These are phyloP conservation scores for Diaporthe sp. DNA, from an alignment of 2,329 filamentous ascomycete genomes.

Conservation along the genomic window DNA sequence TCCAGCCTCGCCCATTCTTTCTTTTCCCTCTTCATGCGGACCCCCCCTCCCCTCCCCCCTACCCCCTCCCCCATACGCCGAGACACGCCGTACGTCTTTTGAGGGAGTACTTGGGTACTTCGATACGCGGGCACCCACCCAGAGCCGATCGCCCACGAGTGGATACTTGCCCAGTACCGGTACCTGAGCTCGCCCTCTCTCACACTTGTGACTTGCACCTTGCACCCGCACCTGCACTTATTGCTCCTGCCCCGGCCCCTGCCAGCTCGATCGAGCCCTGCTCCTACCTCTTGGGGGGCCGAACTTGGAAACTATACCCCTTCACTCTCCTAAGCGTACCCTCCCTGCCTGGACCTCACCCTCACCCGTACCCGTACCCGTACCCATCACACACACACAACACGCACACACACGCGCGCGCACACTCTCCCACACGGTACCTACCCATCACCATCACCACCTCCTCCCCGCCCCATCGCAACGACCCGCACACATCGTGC, in stretches of 20 bases:
- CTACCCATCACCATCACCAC: constrained; percentile 19
- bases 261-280: constrained; percentile 31
- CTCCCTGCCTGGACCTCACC: constrained; percentile 37
- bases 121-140: constrained; percentile 33
- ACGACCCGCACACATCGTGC: constrained; percentile 26
- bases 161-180: constrained; percentile 37
- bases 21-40: constrained; percentile 37
- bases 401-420: background rate
- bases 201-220: constrained; percentile 7
- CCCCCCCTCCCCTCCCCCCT: constrained; percentile 29
- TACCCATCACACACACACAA: background rate
- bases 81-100: constrained; percentile 28
- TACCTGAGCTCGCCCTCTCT: constrained; percentile 31
- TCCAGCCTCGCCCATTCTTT: constrained; percentile 11
- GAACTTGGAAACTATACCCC: constrained; percentile 37
- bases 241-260: constrained; percentile 21
- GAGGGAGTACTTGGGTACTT: constrained; percentile 19
- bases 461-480: constrained; percentile 5
- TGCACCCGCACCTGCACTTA: constrained; percentile 17
- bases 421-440: background rate
- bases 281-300: constrained; percentile 30
- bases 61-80: constrained; percentile 24
- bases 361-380: constrained; percentile 12
- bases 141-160: constrained; percentile 36
- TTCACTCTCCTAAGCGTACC: constrained; percentile 34